Percentiles rank a stretch among this genome's conserved stretches.
phyloP scores from a whole-genome alignment of 306 rosid genomes.

The Glycine latifolia region DNA sequence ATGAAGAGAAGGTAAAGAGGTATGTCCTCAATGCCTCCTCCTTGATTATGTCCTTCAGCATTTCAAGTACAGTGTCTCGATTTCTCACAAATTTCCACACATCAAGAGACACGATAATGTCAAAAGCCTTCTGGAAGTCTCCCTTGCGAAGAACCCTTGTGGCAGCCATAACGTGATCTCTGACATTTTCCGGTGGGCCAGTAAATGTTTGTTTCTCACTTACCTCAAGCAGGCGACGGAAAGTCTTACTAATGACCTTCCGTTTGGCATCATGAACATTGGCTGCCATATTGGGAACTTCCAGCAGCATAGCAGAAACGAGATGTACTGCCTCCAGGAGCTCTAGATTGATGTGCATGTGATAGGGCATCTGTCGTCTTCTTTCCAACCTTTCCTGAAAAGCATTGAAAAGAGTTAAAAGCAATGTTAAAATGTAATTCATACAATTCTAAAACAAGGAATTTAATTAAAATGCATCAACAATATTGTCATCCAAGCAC shows the following conservation, averaged over 20 bases:
- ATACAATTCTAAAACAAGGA: not conserved
- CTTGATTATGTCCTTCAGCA: slow-evolving; percentile 83
- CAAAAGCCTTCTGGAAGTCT: slow-evolving; percentile 74
- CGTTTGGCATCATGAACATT: slow-evolving; percentile 80
- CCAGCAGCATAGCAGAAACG: slow-evolving; percentile 91
- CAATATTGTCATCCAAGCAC: not conserved
- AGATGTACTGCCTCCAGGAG: slow-evolving; percentile 92
- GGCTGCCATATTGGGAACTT: slow-evolving; percentile 95
- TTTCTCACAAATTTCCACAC: slow-evolving; percentile 85
- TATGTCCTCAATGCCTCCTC: slow-evolving; percentile 93
- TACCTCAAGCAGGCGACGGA: slow-evolving; percentile 80
- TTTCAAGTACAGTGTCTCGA: slow-evolving; percentile 66
- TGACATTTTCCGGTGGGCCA: slow-evolving; percentile 94
- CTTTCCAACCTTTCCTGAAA: slow-evolving; percentile 96
- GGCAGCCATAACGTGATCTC: slow-evolving; percentile 96
- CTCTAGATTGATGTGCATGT: slow-evolving; percentile 98
- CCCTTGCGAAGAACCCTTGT: slow-evolving; percentile 81
- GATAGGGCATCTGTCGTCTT: slow-evolving; percentile 98
- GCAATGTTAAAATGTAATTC: not conserved
- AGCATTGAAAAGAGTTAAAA: not conserved
- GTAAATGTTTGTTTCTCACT: slow-evolving; percentile 89
- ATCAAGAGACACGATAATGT: slow-evolving; percentile 73
- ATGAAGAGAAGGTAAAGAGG: slow-evolving; percentile 81
- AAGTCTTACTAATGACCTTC: slow-evolving; percentile 78
- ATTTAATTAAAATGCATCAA: not conserved